Conservation (phyloP, 106 monocot genomes). For the Hemerocallis citrina region DNA sequence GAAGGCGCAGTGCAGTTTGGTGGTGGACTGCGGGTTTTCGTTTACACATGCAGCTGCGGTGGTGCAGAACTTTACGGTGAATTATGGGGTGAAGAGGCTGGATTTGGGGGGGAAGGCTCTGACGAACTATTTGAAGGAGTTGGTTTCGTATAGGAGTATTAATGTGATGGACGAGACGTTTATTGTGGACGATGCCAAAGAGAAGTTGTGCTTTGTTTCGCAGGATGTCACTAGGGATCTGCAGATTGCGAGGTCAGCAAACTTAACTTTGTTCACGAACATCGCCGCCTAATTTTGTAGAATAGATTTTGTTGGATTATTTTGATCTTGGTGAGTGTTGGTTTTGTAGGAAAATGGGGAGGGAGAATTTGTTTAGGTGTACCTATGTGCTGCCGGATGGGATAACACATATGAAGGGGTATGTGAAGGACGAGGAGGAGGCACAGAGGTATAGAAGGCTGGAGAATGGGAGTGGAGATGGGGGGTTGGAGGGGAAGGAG, state of each 20-base stretch:
- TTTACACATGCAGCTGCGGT: conserved; percentile 89
- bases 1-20: conserved; percentile 56
- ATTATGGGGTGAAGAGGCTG: conserved; percentile 69
- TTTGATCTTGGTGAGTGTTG: neutral
- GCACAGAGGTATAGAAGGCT: conserved; percentile 56
- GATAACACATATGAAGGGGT: conserved; percentile 71
- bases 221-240: conserved; percentile 73
- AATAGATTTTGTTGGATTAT: neutral
- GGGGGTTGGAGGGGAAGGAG: conserved; percentile 8
- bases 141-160: conserved; percentile 75
- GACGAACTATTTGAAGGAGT: conserved; percentile 94
- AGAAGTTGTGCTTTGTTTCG: conserved; percentile 91
- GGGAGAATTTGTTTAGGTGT: conserved; percentile 73
- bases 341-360: conserved; percentile 39
- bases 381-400: conserved; percentile 97
- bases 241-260: conserved; percentile 55
- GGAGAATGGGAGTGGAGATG: conserved; percentile 10
- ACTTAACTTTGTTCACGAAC: no score
- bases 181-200: conserved; percentile 87
- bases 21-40: conserved; percentile 93
- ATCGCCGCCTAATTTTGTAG: no score
- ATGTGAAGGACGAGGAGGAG: conserved; percentile 70
- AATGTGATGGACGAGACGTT: conserved; percentile 97
- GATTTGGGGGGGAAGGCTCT: conserved; percentile 92
- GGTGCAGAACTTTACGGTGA: conserved; percentile 76